A percentile compares a stretch with the other conserved stretches of the same genome.
These are phyloP conservation scores for Tetradesmus lagerheimii DNA, from an alignment of 139 green algal genomes.

Conservation along the genomic window DNA sequence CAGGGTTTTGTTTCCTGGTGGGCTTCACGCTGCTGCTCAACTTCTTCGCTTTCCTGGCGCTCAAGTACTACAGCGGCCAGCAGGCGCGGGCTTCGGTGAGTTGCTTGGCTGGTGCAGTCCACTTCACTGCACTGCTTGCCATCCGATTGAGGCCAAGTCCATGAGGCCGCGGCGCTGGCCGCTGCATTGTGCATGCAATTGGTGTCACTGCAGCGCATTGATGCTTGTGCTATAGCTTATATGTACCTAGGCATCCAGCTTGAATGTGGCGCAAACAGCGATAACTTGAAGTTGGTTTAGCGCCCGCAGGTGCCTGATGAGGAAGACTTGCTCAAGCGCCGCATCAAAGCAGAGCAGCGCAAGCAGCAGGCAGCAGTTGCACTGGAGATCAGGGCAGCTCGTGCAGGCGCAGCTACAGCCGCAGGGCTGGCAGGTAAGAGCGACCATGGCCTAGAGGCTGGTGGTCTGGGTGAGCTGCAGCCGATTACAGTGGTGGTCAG, in stretches of 20 bases:
- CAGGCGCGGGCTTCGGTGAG: conserved; percentile 27
- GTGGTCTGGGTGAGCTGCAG: background rate
- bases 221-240: too few species aligned
- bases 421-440: background rate
- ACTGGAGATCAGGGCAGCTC: background rate
- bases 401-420: background rate
- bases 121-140: background rate
- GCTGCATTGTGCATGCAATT: too few species aligned
- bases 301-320: conserved; percentile 36
- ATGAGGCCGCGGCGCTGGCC: too few species aligned
- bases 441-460: background rate
- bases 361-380: conserved; percentile 21
- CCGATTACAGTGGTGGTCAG: conserved; percentile 23
- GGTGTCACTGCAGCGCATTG: too few species aligned
- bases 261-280: too few species aligned
- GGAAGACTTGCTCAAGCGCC: conserved; percentile 10
- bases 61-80: conserved; percentile 47
- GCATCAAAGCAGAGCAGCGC: conserved; percentile 28
- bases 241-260: too few species aligned
- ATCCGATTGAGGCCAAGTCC: too few species aligned
- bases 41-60: background rate
- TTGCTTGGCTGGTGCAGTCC: background rate
- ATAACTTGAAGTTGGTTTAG: too few species aligned
- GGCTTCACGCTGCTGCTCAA: conserved; percentile 33
- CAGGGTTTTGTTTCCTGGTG: conserved; percentile 19